A percentile compares a stretch with the other conserved stretches of the same genome.
These are phyloP conservation scores for Tuber melanosporum DNA, from an alignment of 495 filamentous ascomycete species.

Conservation along the genomic window DNA sequence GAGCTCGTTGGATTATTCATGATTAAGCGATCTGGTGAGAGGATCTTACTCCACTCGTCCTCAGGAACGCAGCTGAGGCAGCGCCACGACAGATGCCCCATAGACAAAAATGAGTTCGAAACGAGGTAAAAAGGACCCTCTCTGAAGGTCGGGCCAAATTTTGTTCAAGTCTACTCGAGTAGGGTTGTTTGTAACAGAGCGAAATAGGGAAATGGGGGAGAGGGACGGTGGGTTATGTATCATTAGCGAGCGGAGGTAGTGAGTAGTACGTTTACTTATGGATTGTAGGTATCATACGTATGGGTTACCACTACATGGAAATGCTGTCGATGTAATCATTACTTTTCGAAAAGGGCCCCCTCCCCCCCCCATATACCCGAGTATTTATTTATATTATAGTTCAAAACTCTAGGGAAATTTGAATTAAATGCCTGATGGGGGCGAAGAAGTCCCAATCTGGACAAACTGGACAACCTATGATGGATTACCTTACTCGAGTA, in stretches of 20 bases:
- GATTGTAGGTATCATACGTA: neutral
- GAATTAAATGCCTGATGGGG: neutral
- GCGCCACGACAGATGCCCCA: neutral
- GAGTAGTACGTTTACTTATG: neutral
- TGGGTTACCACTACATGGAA: neutral
- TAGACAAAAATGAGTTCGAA: neutral
- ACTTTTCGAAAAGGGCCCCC: neutral
- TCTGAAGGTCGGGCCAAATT: neutral
- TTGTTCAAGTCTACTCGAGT: neutral
- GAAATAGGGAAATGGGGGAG: neutral
- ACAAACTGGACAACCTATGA: neutral
- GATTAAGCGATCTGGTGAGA: neutral
- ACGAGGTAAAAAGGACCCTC: neutral
- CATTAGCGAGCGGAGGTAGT: neutral
- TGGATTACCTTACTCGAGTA: neutral
- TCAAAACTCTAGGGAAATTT: neutral
- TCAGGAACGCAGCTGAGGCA: neutral
- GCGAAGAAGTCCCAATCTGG: neutral
- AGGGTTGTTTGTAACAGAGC: slow-evolving; percentile 1
- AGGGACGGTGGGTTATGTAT: neutral
- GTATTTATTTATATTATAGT: neutral
- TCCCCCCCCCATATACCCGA: neutral
- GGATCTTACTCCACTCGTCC: neutral
- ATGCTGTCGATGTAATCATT: slow-evolving; percentile 4
- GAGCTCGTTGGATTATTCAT: neutral